phyloP scores from a whole-genome alignment of 2,329 filamentous ascomycete genomes.

The Rhynchosporium secalis region DNA sequence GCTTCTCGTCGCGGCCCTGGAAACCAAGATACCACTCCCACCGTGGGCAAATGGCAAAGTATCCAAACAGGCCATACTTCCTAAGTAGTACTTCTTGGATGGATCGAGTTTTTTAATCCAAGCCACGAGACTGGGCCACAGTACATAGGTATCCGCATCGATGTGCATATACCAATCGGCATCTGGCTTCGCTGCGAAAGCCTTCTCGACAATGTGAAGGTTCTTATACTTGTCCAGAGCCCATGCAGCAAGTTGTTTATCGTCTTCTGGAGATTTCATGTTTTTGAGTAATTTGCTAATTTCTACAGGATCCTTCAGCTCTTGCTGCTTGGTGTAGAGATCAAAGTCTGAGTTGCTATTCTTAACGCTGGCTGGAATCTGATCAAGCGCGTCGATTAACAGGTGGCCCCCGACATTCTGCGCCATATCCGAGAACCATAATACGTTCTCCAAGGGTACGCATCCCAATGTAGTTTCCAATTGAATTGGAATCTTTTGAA shows the following conservation, averaged over 20 bases:
- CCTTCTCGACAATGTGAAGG: constrained; percentile 57
- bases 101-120: constrained; percentile 25
- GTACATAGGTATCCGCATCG: constrained; percentile 58
- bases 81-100: constrained; percentile 49
- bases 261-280: constrained; percentile 31
- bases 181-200: constrained; percentile 50
- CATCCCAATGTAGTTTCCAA: constrained; percentile 53
- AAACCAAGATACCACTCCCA: constrained; percentile 55
- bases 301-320: constrained; percentile 47
- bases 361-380: constrained; percentile 31
- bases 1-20: constrained; percentile 50
- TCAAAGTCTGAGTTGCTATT: constrained; percentile 52
- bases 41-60: constrained; percentile 54
- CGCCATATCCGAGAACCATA: constrained; percentile 59
- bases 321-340: constrained; percentile 43
- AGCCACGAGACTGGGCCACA: constrained; percentile 49
- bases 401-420: constrained; percentile 48
- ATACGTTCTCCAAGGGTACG: constrained; percentile 44
- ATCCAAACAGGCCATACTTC: constrained; percentile 49
- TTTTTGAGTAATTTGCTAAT: constrained; percentile 43
- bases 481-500: constrained; percentile 52
- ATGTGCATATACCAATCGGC: constrained; percentile 61
- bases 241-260: constrained; percentile 47
- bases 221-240: constrained; percentile 63
- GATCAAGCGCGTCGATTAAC: constrained; percentile 47